Evolutionary conservation across 768 basidiomycete species (phyloP).

Genomic region (Dictyophora rubrovolvata): DNA sequence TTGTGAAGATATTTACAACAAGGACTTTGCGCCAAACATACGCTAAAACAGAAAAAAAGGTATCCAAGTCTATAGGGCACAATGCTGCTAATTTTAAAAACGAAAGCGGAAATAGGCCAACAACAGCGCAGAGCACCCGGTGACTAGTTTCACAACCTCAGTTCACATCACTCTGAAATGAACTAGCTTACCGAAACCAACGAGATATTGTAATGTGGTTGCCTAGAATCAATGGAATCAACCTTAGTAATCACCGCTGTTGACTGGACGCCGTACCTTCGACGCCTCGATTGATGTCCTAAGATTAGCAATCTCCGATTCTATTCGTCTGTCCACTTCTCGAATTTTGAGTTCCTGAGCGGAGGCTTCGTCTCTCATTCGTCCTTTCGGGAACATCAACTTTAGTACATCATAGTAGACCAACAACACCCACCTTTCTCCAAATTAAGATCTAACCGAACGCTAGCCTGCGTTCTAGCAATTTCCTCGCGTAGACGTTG

Average conservation of each 20-base stretch:
- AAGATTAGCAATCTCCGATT: conserved; percentile 86
- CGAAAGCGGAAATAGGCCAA: conserved; percentile 79
- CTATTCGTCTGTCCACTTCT: conserved; percentile 94
- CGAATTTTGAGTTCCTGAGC: conserved; percentile 93
- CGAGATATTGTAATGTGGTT: conserved; percentile 77
- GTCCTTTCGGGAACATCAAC: conserved; percentile 31
- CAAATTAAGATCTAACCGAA: conserved; percentile 87
- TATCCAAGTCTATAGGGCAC: no score
- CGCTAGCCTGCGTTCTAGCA: conserved; percentile 84
- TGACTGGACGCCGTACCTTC: conserved; percentile 40
- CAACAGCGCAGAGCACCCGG: conserved; percentile 74
- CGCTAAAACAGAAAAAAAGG: no score
- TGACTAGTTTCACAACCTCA: conserved; percentile 36
- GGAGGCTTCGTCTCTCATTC: conserved; percentile 87
- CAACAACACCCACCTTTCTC: conserved; percentile 54
- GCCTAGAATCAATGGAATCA: conserved; percentile 40
- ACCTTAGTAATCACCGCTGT: not conserved
- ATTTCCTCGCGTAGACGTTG: conserved; percentile 88
- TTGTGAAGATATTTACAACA: not conserved
- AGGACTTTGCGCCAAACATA: no score
- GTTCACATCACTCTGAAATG: not conserved
- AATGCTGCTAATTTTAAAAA: no score
- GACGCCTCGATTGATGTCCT: conserved; percentile 78
- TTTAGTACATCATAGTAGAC: not conserved
- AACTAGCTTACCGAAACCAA: conserved; percentile 61